Evolutionary conservation across 2,329 filamentous ascomycete genomes (phyloP).

Genomic region (Gaeumannomyces tritici): DNA sequence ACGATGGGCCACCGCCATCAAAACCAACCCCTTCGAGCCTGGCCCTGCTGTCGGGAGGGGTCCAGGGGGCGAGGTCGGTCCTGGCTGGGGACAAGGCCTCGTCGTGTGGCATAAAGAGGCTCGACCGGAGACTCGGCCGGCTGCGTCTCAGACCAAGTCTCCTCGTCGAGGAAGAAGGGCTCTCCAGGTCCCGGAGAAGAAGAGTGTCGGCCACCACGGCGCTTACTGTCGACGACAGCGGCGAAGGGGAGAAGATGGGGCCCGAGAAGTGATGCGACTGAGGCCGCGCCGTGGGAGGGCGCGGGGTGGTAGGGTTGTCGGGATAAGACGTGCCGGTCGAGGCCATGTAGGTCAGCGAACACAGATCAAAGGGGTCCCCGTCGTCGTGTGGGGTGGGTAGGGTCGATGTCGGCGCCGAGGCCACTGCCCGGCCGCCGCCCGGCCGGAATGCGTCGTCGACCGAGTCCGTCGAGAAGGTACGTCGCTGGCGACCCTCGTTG

Average conservation of each 20-base stretch:
- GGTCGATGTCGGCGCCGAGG: conserved; percentile 15
- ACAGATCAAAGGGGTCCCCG: neutral
- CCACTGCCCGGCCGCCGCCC: neutral
- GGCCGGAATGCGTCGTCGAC: conserved; percentile 8
- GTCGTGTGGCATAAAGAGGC: conserved; percentile 42
- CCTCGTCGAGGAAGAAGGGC: conserved; percentile 24
- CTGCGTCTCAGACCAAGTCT: conserved; percentile 36
- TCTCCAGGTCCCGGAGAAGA: conserved; percentile 24
- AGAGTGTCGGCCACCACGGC: conserved; percentile 48
- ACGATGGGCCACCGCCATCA: neutral
- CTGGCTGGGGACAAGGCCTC: conserved; percentile 20
- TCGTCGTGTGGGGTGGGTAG: conserved; percentile 9
- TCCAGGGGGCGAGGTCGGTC: conserved; percentile 2
- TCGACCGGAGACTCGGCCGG: conserved; percentile 40
- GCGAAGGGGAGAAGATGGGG: conserved; percentile 48
- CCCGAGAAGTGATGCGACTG: conserved; percentile 31
- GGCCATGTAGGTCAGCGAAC: neutral
- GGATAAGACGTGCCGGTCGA: neutral
- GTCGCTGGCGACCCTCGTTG: neutral
- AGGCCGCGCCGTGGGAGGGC: neutral
- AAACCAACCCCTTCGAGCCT: neutral
- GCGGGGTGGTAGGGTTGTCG: neutral
- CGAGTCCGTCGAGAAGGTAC: conserved; percentile 17
- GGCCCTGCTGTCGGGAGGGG: neutral
- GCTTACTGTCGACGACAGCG: conserved; percentile 48